Percentiles rank a stretch among this genome's conserved stretches.
phyloP scores from a whole-genome alignment of 2,329 filamentous ascomycete species.

The Pestalotiopsis sp. region DNA sequence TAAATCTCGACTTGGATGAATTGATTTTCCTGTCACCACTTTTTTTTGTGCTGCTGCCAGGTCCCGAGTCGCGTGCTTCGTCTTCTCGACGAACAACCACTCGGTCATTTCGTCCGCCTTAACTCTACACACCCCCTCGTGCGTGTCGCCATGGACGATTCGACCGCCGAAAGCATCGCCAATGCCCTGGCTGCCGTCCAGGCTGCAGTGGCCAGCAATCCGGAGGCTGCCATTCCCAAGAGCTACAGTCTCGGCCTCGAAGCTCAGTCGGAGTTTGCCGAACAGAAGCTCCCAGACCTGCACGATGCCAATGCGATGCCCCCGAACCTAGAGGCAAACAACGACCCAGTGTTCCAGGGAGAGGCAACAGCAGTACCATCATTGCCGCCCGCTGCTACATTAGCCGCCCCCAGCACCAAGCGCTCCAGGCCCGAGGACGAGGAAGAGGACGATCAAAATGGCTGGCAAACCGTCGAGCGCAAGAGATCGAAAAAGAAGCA shows the following conservation, averaged over 20 bases:
- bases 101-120: neutral
- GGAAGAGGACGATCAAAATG: constrained; percentile 34
- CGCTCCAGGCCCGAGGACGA: constrained; percentile 51
- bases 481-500: constrained; percentile 43
- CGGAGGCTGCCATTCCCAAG: constrained; percentile 13
- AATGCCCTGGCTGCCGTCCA: constrained; percentile 16
- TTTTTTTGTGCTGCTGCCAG: neutral
- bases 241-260: constrained; percentile 2
- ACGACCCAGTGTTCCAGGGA: neutral
- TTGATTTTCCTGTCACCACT: neutral
- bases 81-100: neutral
- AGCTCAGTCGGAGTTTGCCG: neutral
- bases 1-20: neutral
- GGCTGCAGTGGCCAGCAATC: constrained; percentile 16
- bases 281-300: neutral
- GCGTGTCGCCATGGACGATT: constrained; percentile 11
- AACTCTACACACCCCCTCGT: neutral
- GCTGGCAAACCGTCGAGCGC: constrained; percentile 58
- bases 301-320: neutral
- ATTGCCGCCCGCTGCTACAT: neutral
- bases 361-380: neutral
- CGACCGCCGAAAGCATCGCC: constrained; percentile 15
- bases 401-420: constrained; percentile 33
- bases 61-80: neutral
- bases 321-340: neutral